A percentile compares a stretch with the other conserved stretches of the same genome.
These are phyloP conservation scores for Yamadazyma diddensiae DNA, from an alignment of 1,139 yeast species.

Conservation along the genomic window DNA sequence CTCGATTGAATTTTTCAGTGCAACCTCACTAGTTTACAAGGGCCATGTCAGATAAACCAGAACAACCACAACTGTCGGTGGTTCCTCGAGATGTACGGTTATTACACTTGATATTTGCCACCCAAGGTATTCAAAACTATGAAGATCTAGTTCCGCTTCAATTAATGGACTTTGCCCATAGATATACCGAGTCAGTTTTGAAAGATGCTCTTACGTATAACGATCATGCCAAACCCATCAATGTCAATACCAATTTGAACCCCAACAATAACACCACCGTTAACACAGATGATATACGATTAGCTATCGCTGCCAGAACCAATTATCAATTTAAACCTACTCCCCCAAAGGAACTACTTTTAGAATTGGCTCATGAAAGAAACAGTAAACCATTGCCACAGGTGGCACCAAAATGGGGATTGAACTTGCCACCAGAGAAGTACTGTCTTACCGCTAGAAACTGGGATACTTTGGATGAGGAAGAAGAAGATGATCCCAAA, in stretches of 20 bases:
- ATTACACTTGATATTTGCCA: constrained; percentile 84
- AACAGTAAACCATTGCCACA: constrained; percentile 89
- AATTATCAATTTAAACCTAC: constrained; percentile 95
- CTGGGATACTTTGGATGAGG: constrained; percentile 51
- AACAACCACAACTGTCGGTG: constrained; percentile 4
- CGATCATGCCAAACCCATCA: constrained; percentile 64
- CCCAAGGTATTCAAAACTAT: constrained; percentile 88
- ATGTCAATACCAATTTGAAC: constrained; percentile 30
- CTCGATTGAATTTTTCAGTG: too few relatives aligned
- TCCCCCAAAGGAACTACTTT: constrained; percentile 85
- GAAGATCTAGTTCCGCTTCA: constrained; percentile 95
- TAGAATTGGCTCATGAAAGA: constrained; percentile 90
- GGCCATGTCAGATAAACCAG: constrained; percentile 1
- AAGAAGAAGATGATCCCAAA: constrained; percentile 23
- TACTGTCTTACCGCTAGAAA: constrained; percentile 86
- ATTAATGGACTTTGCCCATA: constrained; percentile 91
- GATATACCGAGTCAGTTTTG: constrained; percentile 77
- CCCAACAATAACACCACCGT: constrained; percentile 48
- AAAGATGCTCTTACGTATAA: constrained; percentile 87
- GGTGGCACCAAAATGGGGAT: constrained; percentile 88
- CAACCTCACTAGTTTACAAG: too few relatives aligned
- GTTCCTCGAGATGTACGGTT: constrained; percentile 89
- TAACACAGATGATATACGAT: constrained; percentile 83
- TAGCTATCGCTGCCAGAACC: constrained; percentile 91
- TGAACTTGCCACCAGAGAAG: constrained; percentile 95